Evolutionary conservation across 2,329 filamentous ascomycete species (phyloP).

Genomic region (Cyclaneusma minus): DNA sequence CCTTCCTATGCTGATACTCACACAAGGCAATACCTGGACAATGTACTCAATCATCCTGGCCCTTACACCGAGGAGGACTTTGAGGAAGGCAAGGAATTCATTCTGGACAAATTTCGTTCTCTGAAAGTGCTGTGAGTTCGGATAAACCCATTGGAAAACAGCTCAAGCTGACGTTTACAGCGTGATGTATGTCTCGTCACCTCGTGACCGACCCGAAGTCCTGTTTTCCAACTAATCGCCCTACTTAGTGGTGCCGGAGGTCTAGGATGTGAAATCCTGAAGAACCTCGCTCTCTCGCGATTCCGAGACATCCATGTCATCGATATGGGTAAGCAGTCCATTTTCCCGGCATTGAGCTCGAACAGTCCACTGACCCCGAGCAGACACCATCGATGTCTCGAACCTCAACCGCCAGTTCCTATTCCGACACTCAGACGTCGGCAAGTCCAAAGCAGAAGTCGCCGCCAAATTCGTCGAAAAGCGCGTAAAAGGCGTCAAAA

Average conservation of each 20-base stretch:
- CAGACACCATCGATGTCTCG: slow-evolving; percentile 95
- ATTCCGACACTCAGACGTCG: slow-evolving; percentile 82
- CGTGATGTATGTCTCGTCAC: slow-evolving; percentile 18
- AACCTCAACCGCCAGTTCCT: slow-evolving; percentile 97
- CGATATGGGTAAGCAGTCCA: slow-evolving; percentile 64
- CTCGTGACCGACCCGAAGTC: slow-evolving; percentile 8
- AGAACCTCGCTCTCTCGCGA: slow-evolving; percentile 85
- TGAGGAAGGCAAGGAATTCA: slow-evolving; percentile 5
- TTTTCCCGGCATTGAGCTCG: neutral
- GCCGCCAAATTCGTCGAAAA: slow-evolving; percentile 84
- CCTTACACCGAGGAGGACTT: slow-evolving; percentile 59
- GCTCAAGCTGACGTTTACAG: slow-evolving; percentile 7
- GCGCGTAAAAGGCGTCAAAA: slow-evolving; percentile 77
- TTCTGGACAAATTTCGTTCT: neutral
- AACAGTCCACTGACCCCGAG: slow-evolving; percentile 4
- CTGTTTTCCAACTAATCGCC: no score
- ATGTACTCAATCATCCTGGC: slow-evolving; percentile 58
- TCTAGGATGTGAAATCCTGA: slow-evolving; percentile 89
- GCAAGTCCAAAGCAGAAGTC: slow-evolving; percentile 84
- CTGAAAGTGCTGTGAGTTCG: no score
- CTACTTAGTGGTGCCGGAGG: slow-evolving; percentile 89
- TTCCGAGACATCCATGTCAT: slow-evolving; percentile 98
- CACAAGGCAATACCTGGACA: slow-evolving; percentile 68
- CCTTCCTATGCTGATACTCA: no score
- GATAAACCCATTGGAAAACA: no score